Evolutionary conservation across 768 basidiomycete genomes (phyloP), one percentile per base, ranked within the genome.

Genomic region (Cystobasidium onofrii): DNA sequence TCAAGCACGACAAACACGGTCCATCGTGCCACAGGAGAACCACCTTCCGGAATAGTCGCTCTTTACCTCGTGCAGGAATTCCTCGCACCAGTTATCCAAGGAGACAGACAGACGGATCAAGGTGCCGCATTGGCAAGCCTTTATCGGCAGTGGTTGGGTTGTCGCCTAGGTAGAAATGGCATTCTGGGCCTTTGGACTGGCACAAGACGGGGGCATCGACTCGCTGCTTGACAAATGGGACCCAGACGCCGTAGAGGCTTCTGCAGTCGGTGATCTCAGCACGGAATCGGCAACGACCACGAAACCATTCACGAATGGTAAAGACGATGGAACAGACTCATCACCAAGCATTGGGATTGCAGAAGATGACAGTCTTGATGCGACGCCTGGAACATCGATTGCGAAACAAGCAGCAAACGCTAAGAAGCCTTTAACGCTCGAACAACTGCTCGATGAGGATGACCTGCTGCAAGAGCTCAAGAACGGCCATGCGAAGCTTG

Each of bases 381-480:
- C 52, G 29, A 60, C 57, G 20, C 10, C 25, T 6, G 57, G 15
- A 27, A 27, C 29, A 12, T 60, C 57, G 2, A 60, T 27, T 13
- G 27, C 57, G 57, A 29, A 29, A 34, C 27, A 12, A 7, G 57
- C 57, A 60, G 57, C 13, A 34, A 27, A 31, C 23, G 27, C n/a
- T 18, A 4, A 13, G 6, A 52, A 63, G 39, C 27, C 39, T 43
- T n/a, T 20, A n/a, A 75, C 70, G 34, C 46, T 75, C 46, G 74
- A 75, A 36, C 70, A 75, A 61, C 52, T 75, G 74, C 75, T 75
- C 7, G 74, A 75, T 17, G 75, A 75, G 50, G 75, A 75, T 54
- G 75, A 75, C 62, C 64, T 75, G 61, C 33, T 75, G 25, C 75
- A 75, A 44, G 75, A 75, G 46, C 25, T 20, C 46, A 75, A 75